Evolutionary conservation across 2,329 filamentous ascomycete genomes (phyloP).

Genomic region (Stemphylium beticola): DNA sequence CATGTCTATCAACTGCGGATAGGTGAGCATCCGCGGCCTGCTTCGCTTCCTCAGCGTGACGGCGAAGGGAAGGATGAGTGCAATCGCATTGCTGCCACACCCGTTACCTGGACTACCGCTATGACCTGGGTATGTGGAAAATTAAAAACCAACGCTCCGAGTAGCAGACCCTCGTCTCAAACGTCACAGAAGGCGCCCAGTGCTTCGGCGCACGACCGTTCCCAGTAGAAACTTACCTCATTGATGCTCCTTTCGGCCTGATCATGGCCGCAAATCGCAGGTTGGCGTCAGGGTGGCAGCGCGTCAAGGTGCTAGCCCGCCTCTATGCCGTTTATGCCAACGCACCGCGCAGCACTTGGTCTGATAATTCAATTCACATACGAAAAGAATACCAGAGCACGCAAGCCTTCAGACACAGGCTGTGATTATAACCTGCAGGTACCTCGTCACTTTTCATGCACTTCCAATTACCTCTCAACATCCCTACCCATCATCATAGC

Average conservation of each 20-base stretch:
- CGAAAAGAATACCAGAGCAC: conserved; percentile 14
- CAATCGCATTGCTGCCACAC: neutral
- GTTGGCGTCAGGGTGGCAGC: conserved; percentile 39
- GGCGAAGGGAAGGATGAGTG: too few species aligned
- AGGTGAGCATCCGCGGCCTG: too few species aligned
- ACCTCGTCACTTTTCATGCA: conserved; percentile 22
- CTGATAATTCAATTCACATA: conserved; percentile 15
- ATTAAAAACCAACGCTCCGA: conserved; percentile 19
- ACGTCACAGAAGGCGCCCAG: conserved; percentile 39
- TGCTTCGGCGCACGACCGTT: conserved; percentile 35
- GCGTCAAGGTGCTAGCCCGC: conserved; percentile 24
- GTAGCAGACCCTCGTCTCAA: conserved; percentile 22
- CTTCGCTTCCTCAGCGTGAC: too few species aligned
- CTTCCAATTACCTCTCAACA: conserved; percentile 2
- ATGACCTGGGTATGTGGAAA: neutral
- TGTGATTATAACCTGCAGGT: conserved; percentile 36
- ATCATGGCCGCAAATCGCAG: conserved; percentile 25
- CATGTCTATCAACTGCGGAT: neutral
- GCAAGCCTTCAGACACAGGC: conserved; percentile 16
- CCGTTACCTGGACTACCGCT: conserved; percentile 34
- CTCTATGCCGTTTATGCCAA: conserved; percentile 35
- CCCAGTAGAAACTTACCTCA: conserved; percentile 23
- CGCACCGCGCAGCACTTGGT: conserved; percentile 46
- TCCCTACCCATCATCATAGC: neutral
- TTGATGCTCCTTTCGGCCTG: conserved; percentile 27